Base-by-base conservation (phyloP, 2,329 filamentous ascomycete species). In the Diaporthe batatas region DNA sequence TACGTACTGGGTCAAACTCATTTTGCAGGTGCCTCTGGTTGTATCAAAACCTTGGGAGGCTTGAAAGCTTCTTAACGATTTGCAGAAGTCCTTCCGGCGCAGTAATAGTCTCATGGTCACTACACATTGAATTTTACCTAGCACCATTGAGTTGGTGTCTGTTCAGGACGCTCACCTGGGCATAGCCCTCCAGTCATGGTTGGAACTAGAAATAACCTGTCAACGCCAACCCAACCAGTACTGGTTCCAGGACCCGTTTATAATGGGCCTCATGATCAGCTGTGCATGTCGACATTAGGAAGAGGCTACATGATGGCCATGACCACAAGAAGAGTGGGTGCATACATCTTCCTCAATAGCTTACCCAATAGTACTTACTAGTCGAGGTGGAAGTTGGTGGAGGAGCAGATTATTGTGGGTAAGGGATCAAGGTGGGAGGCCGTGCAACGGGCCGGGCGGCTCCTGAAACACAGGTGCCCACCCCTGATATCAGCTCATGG, bases 401-500 rank as follows among this genome's bases (percentile, higher is more conserved):
- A 49, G 39, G 58, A 32, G 42, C 59, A 23, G 25, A 12, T 10
- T 11, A 3, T 49, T 25, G 29, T 64, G 16, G 42, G 29, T 21
- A 29, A 23, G 42, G 59, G 25, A 58, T 59, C 14, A 25, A 25
- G 59, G 39, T 36, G 59, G 18, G 42, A 65, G 62, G 62, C 44
- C 42, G 62, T 65, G 62, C 62, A 39, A 51, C 62, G 44, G 62
- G 25, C 44, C 62, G 29, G 44, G 42, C 42, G 62, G 62, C 29
- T 51, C 44, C 29, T 65, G 62, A 65, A 65, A 65, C 59, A 65
- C 21, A 18, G 58, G 58, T 42, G 44, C 12, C 57, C 44, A 14
- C 44, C 62, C 62, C 62, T 65, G 12, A 36, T 34, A 12, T 25
- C 62, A 65, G 44, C 62, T 25, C 7, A 6, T 36, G 62, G 42